A percentile compares a stretch with the other conserved stretches of the same genome.
Conservation (phyloP, 1,284 basidiomycete species). For the Cerioporus squamosus region DNA sequence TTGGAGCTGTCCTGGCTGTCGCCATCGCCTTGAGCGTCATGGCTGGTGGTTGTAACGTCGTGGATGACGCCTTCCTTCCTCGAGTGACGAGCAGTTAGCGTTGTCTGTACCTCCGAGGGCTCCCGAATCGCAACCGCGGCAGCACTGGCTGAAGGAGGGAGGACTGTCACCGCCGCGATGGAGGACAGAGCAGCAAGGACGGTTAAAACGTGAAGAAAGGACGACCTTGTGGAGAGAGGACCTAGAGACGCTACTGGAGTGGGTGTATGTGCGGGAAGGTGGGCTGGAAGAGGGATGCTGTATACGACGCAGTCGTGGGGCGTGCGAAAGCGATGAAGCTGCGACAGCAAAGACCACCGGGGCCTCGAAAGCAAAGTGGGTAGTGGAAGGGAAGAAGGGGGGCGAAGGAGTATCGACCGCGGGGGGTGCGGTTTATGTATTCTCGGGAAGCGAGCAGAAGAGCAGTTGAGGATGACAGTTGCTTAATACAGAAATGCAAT, state of each 20-base stretch:
- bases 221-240: slow-evolving; percentile 49
- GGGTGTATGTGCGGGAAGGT: slow-evolving; percentile 8
- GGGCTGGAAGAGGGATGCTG: slow-evolving; percentile 8
- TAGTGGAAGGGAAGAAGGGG: slow-evolving; percentile 23
- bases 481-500: too few relatives aligned
- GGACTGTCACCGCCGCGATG: slow-evolving; percentile 43
- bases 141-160: slow-evolving; percentile 38
- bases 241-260: not conserved
- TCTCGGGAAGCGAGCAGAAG: slow-evolving; percentile 1
- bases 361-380: slow-evolving; percentile 28
- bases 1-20: not conserved
- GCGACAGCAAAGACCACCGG: slow-evolving; percentile 34
- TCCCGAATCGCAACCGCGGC: slow-evolving; percentile 40
- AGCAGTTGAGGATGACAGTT: not conserved
- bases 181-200: slow-evolving; percentile 48
- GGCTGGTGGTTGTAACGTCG: slow-evolving; percentile 1
- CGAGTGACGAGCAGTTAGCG: slow-evolving; percentile 17
- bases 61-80: too few relatives aligned
- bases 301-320: slow-evolving; percentile 23
- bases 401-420: slow-evolving; percentile 21
- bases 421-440: slow-evolving; percentile 24
- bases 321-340: slow-evolving; percentile 33
- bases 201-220: slow-evolving; percentile 48
- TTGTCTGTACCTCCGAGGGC: slow-evolving; percentile 3
- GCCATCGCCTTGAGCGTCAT: too few relatives aligned